Evolutionary conservation across 2,329 filamentous ascomycete genomes (phyloP).

Genomic region (Aureobasidium lini): DNA sequence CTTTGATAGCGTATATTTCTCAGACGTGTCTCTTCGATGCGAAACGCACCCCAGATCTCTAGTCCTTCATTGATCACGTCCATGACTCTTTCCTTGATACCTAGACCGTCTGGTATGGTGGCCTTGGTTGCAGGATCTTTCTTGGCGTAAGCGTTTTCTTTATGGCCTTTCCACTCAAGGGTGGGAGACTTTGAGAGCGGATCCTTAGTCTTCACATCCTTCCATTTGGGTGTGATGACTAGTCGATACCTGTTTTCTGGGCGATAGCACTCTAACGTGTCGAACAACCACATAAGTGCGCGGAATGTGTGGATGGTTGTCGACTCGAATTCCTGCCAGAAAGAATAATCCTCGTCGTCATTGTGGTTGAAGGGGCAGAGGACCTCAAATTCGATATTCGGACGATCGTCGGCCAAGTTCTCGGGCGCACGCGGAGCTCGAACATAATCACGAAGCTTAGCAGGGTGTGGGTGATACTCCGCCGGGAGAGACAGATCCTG

Average conservation of each 20-base stretch:
- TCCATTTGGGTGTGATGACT: neutral
- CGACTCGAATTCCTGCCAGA: no score
- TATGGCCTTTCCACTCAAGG: neutral
- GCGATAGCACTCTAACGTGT: neutral
- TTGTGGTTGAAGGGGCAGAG: no score
- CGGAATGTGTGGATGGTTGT: neutral
- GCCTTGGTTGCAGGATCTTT: neutral
- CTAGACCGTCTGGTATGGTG: neutral
- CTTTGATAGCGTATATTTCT: no score
- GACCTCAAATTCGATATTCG: no score
- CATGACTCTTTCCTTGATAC: neutral
- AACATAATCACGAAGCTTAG: no score
- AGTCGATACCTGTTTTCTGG: neutral
- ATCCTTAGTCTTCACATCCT: neutral
- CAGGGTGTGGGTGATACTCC: no score
- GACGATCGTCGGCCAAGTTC: no score
- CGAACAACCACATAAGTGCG: neutral
- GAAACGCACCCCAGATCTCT: neutral
- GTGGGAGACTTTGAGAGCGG: no score
- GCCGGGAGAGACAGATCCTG: no score
- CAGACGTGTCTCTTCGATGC: neutral
- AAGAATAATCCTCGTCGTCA: no score
- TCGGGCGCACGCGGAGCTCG: no score
- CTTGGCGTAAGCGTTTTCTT: neutral
- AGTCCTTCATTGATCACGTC: neutral